Percentiles rank a stretch among this genome's conserved stretches.
Evolutionary conservation across 768 basidiomycete species (phyloP).

Genomic region (Lepiota brunneoincarnata): DNA sequence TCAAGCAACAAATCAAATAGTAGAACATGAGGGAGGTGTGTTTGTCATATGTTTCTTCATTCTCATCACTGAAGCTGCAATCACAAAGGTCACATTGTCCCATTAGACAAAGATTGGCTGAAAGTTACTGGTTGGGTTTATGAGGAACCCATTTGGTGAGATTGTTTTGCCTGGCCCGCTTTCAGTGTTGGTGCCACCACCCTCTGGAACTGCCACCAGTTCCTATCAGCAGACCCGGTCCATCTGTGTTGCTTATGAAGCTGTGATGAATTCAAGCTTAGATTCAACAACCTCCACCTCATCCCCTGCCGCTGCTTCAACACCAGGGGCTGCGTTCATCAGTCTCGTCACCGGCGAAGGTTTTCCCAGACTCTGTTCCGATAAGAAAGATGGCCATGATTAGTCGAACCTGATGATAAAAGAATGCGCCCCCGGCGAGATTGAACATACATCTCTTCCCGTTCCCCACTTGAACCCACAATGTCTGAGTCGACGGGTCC

Average conservation of each 20-base stretch:
- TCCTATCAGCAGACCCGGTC: neutral
- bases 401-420: too few species aligned
- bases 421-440: constrained; percentile 77
- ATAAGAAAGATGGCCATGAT: too few species aligned
- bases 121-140: constrained; percentile 66
- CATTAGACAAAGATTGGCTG: constrained; percentile 69
- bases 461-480: neutral
- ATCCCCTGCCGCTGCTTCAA: too few species aligned
- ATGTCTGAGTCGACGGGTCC: neutral
- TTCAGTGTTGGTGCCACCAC: constrained; percentile 3
- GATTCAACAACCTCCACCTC: neutral
- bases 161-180: constrained; percentile 40
- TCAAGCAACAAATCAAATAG: constrained; percentile 58
- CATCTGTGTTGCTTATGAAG: neutral
- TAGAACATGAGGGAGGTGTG: constrained; percentile 74
- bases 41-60: constrained; percentile 10
- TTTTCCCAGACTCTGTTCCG: too few species aligned
- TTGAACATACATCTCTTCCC: constrained; percentile 38
- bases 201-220: constrained; percentile 11
- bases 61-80: neutral
- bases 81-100: constrained; percentile 71
- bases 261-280: neutral
- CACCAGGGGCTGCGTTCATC: too few species aligned
- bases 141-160: constrained; percentile 45
- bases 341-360: too few species aligned